Percentiles rank a stretch among this genome's conserved stretches.
phyloP scores from a whole-genome alignment of 78 protist species.

The Dictyostelium discoideum region dicty_2.7 NC_007091.3:633501-634000 shows the following conservation, averaged over 20 bases:
- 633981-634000: neutral
- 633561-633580: neutral
- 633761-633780: neutral
- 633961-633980: neutral
- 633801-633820: neutral
- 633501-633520: neutral
- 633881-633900: neutral
- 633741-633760: no score
- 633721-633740: neutral
- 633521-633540: neutral
- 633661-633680: neutral
- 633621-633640: neutral
- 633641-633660: neutral
- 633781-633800: neutral
- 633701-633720: neutral
- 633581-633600: neutral
- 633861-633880: slow-evolving; percentile 6
- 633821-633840: neutral
- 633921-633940: neutral
- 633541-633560: neutral
- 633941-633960: neutral
- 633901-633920: neutral
- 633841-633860: neutral
- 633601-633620: neutral
- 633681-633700: neutral